These are phyloP conservation scores for Globisporangium recalcitrans DNA, from an alignment of 352 stramenopile genomes.

Conservation along the genomic window DNA sequence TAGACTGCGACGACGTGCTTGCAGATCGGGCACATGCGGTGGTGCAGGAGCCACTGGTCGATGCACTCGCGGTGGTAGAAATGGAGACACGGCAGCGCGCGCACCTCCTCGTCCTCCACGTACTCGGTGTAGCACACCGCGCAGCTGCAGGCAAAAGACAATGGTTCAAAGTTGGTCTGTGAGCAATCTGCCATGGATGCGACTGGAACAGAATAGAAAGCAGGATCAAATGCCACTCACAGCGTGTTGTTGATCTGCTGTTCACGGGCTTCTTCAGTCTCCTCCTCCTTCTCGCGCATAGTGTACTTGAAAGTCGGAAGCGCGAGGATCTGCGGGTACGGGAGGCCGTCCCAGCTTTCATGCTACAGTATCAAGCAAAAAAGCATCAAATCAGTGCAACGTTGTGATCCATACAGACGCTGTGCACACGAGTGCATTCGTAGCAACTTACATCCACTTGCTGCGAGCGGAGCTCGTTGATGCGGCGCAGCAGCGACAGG, in stretches of 20 bases:
- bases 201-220: not conserved
- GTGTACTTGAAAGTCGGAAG: slow-evolving; percentile 78
- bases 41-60: slow-evolving; percentile 85
- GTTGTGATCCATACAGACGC: too few species aligned
- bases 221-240: slow-evolving; percentile 12
- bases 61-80: slow-evolving; percentile 90
- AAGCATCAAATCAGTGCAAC: not conserved
- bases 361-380: slow-evolving; percentile 20
- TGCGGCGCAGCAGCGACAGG: slow-evolving; percentile 66
- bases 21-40: slow-evolving; percentile 83
- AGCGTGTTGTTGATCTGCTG: slow-evolving; percentile 59
- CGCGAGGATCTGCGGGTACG: slow-evolving; percentile 78
- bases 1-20: slow-evolving; percentile 81
- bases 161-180: not conserved
- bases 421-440: too few species aligned
- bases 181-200: not conserved
- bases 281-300: slow-evolving; percentile 28
- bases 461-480: slow-evolving; percentile 82
- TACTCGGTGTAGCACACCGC: slow-evolving; percentile 85
- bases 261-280: slow-evolving; percentile 18
- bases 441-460: slow-evolving; percentile 48
- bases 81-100: slow-evolving; percentile 79
- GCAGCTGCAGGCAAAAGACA: slow-evolving; percentile 26
- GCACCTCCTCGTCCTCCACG: slow-evolving; percentile 67
- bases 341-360: slow-evolving; percentile 67